Percentiles rank a stretch among this genome's conserved stretches.
Evolutionary conservation across 192 early-diverging fungal genomes (phyloP).

Genomic region (Rhizophagus sp.): DNA sequence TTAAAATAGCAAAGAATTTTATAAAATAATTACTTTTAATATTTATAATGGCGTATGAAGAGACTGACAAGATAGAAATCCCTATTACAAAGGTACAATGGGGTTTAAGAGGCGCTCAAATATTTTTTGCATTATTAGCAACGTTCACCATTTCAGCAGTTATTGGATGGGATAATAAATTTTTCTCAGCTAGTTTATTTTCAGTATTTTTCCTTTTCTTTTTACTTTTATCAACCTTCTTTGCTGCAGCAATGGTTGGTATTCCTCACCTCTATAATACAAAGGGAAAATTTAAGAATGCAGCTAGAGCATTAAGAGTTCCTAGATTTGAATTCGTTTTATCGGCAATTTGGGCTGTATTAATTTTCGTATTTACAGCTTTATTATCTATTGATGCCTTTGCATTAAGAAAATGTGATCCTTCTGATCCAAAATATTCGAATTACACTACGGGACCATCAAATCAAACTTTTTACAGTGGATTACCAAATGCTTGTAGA

Average conservation of each 20-base stretch:
- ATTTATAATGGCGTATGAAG: background rate
- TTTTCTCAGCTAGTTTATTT: slow-evolving; percentile 11
- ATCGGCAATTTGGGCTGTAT: slow-evolving; percentile 24
- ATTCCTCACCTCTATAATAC: slow-evolving; percentile 21
- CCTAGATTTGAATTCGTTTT: slow-evolving; percentile 25
- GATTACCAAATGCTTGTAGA: slow-evolving; percentile 4
- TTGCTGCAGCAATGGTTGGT: slow-evolving; percentile 4
- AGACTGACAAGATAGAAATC: slow-evolving; percentile 20
- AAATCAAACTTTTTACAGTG: slow-evolving; percentile 6
- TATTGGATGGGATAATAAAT: slow-evolving; percentile 26
- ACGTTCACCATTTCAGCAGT: slow-evolving; percentile 15
- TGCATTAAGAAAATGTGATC: slow-evolving; percentile 18
- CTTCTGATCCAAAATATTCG: background rate
- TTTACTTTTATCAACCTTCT: slow-evolving; percentile 4
- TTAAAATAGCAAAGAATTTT: background rate
- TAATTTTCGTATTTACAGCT: background rate
- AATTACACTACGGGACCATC: background rate
- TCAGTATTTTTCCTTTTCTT: slow-evolving; percentile 11
- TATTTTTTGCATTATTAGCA: slow-evolving; percentile 27
- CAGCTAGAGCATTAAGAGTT: slow-evolving; percentile 19
- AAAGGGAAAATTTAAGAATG: slow-evolving; percentile 23
- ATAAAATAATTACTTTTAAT: background rate
- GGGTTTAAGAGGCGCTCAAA: slow-evolving; percentile 25
- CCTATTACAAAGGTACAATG: slow-evolving; percentile 32
- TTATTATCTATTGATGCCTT: slow-evolving; percentile 10